Conservation (phyloP, 2,329 filamentous ascomycete species). For the Phialophora chinensis region DNA sequence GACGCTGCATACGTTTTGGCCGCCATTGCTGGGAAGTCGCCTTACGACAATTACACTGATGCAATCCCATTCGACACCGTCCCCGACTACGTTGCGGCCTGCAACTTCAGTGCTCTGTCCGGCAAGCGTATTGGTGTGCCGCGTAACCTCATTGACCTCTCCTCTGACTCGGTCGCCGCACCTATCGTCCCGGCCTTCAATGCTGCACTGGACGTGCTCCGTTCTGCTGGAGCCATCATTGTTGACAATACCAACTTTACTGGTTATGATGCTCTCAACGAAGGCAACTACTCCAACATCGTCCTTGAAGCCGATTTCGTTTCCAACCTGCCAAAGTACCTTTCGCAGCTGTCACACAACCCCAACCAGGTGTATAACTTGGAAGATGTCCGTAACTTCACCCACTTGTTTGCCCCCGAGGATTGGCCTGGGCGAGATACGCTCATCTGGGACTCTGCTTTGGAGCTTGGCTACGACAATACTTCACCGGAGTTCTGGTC, state of each 20-base stretch:
- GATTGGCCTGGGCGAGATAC: slow-evolving; percentile 69
- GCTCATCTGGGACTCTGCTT: slow-evolving; percentile 59
- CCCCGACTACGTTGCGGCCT: slow-evolving; percentile 67
- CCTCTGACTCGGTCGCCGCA: slow-evolving; percentile 42
- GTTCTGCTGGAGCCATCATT: slow-evolving; percentile 64
- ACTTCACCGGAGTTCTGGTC: slow-evolving; percentile 63
- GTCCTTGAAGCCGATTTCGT: slow-evolving; percentile 67
- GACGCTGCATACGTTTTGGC: slow-evolving; percentile 64
- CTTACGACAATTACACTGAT: slow-evolving; percentile 62
- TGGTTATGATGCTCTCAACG: slow-evolving; percentile 50
- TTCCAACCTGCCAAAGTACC: slow-evolving; percentile 64
- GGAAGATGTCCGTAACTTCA: slow-evolving; percentile 61
- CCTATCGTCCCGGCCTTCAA: slow-evolving; percentile 62
- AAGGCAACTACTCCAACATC: slow-evolving; percentile 44
- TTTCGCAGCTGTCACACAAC: slow-evolving; percentile 63
- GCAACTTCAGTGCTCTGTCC: slow-evolving; percentile 58
- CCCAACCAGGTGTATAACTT: slow-evolving; percentile 62
- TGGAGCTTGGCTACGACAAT: slow-evolving; percentile 64
- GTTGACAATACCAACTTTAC: slow-evolving; percentile 66
- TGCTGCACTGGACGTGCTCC: slow-evolving; percentile 58
- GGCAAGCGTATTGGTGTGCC: slow-evolving; percentile 70
- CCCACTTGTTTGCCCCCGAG: slow-evolving; percentile 59
- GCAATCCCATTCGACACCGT: slow-evolving; percentile 60
- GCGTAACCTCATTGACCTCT: slow-evolving; percentile 58
- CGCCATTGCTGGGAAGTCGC: slow-evolving; percentile 63